Base-by-base conservation (phyloP, 2,329 filamentous ascomycete genomes). In the Aspergillus sp. region DNA sequence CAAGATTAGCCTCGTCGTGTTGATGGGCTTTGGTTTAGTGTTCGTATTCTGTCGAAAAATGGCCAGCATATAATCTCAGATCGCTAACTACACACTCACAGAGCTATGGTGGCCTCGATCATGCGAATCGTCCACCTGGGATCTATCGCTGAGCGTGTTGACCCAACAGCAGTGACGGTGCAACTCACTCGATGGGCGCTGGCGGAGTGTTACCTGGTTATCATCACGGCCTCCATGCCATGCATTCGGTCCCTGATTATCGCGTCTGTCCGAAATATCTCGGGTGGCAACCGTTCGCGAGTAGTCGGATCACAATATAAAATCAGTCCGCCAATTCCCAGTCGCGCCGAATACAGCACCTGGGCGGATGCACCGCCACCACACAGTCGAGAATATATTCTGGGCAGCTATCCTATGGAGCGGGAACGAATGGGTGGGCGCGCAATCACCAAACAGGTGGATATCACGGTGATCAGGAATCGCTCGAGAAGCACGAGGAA, bases 1-100 rank as follows among this genome's bases (percentile, higher is more conserved):
- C 32, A 76, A 74, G 51, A 28, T 76, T 10, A 68, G 69, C 8
- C 49, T 76, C 43, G 65, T 72, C 1, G 36, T 59, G 21, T 62
- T 75, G 1, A 63, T 76, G 9, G 67, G 72, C 8, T 59, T 75
- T 39, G 74, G 74, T 1, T 57, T 74, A 25, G 64, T 75, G 73
- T 75, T 49, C 61, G 72, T 64, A 15, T 45, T 21, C 12, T n/a
- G 5, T 30, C 10, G 12, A 28, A 4, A 1, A 45, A 3, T 23
- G 17, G 1, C 21, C 12, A 2, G 10, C 41, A 15, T 4, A 12
- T 21, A 5, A 19, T 13, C 19, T 30, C 19, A 13, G 39, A 21
- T 21, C 19, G 15, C 51, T 49, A 51, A 54, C 36, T 9, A 28
- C 13, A 9, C 21, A 3, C 13, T 9, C 21, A 38, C n/a, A 71